These are phyloP conservation scores for Fusarium sp. DNA, from an alignment of 2,329 filamentous ascomycete genomes.

Conservation along the genomic window DNA sequence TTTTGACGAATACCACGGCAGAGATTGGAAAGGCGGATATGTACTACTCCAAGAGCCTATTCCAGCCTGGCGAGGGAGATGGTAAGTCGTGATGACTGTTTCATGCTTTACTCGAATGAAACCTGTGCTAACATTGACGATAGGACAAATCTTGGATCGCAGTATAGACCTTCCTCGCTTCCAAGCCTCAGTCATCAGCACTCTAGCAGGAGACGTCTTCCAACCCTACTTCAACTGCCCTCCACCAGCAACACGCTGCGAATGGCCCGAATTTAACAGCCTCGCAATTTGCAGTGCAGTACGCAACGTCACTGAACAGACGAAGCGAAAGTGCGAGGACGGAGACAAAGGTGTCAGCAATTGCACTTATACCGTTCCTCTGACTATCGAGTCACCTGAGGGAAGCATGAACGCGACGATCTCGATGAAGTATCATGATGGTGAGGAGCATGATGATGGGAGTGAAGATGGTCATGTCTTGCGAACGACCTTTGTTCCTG, in stretches of 20 bases:
- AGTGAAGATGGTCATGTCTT: neutral
- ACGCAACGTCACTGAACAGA: constrained; percentile 2
- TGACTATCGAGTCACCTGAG: neutral
- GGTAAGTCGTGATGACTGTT: neutral
- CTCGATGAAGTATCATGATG: neutral
- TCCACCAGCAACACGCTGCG: constrained; percentile 1
- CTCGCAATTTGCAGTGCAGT: constrained; percentile 9
- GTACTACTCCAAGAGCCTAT: constrained; percentile 8
- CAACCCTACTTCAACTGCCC: constrained; percentile 9
- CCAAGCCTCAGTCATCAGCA: constrained; percentile 4
- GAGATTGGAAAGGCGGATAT: constrained; percentile 5
- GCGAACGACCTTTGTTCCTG: neutral
- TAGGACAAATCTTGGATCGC: neutral
- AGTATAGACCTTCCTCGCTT: constrained; percentile 1
- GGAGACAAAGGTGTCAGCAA: neutral
- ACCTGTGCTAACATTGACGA: neutral
- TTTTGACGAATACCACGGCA: constrained; percentile 4
- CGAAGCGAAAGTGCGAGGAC: neutral
- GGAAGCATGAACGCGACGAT: neutral
- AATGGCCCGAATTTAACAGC: constrained; percentile 5
- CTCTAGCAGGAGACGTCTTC: constrained; percentile 1
- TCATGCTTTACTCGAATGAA: neutral
- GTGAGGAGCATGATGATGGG: neutral
- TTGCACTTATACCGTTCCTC: constrained; percentile 13
- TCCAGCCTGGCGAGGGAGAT: neutral